Conservation (phyloP, 108 stramenopile species). For the Craspedostauros australis region DNA sequence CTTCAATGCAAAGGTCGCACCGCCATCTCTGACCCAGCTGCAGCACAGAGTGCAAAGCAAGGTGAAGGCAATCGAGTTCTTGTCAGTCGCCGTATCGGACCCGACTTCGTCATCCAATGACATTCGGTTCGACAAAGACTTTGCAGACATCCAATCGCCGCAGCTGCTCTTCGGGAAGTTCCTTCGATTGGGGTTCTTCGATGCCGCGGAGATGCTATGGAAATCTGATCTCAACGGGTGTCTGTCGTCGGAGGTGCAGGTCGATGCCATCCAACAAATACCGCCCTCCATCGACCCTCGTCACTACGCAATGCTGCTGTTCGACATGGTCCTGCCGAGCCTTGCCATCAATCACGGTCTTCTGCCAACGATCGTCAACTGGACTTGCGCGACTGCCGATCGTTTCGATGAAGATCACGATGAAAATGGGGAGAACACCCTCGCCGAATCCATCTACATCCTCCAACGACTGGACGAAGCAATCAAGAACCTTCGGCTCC, state of each 20-base stretch:
- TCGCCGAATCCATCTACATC: constrained; percentile 57
- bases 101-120: background rate
- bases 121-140: constrained; percentile 4
- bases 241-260: constrained; percentile 31
- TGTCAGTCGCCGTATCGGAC: background rate
- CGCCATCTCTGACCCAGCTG: background rate
- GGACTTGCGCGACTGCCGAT: constrained; percentile 68
- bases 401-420: constrained; percentile 43
- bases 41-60: background rate
- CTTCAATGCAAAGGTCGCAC: no score
- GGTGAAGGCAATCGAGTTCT: background rate
- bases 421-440: constrained; percentile 14
- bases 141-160: background rate
- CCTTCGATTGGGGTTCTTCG: constrained; percentile 31
- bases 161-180: constrained; percentile 14
- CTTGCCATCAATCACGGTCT: constrained; percentile 58
- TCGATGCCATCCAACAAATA: constrained; percentile 36
- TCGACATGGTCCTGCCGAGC: constrained; percentile 46
- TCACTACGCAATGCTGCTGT: constrained; percentile 44
- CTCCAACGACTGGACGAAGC: constrained; percentile 31
- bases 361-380: constrained; percentile 46
- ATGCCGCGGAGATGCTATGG: constrained; percentile 39
- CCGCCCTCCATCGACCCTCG: constrained; percentile 45
- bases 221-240: constrained; percentile 31
- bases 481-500: constrained; percentile 24